Evolutionary conservation across 2,329 filamentous ascomycete species (phyloP).

Genomic region (Lecanicillium sp.): DNA sequence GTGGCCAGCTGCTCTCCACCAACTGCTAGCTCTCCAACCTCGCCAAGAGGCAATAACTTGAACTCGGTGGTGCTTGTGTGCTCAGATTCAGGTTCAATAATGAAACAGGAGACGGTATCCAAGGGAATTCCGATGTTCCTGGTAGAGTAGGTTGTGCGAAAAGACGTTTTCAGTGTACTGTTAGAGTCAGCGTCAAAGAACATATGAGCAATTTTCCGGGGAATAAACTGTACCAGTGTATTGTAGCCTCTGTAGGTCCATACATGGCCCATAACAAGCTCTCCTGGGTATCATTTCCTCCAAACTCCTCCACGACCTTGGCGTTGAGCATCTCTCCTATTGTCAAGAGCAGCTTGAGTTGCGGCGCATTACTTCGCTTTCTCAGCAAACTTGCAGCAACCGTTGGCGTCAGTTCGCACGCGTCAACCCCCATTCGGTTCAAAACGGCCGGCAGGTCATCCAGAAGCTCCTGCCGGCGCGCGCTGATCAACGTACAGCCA

Average conservation of each 20-base stretch:
- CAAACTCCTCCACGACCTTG: conserved; percentile 73
- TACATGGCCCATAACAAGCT: conserved; percentile 90
- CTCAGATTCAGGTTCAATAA: conserved; percentile 44
- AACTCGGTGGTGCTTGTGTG: conserved; percentile 25
- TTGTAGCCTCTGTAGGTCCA: conserved; percentile 84
- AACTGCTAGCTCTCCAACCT: conserved; percentile 72
- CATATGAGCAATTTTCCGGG: not conserved
- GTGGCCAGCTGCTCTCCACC: conserved; percentile 73
- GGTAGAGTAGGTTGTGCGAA: conserved; percentile 48
- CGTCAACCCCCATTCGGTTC: conserved; percentile 61
- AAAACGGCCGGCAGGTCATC: conserved; percentile 66
- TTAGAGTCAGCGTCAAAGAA: not conserved
- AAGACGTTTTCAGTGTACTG: conserved; percentile 62
- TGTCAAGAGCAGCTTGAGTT: conserved; percentile 65
- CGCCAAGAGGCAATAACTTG: conserved; percentile 53
- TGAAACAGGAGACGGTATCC: conserved; percentile 71
- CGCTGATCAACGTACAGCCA: conserved; percentile 65
- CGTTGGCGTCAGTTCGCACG: conserved; percentile 82
- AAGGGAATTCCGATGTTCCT: conserved; percentile 71
- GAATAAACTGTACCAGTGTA: conserved; percentile 65
- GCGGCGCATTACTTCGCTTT: conserved; percentile 58
- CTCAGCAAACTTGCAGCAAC: conserved; percentile 72
- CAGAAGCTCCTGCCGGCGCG: conserved; percentile 61
- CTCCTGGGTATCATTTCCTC: conserved; percentile 39
- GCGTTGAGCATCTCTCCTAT: conserved; percentile 90